These are phyloP conservation scores for Sporothrix pallida DNA, from an alignment of 2,329 filamentous ascomycete species.

Conservation along the genomic window DNA sequence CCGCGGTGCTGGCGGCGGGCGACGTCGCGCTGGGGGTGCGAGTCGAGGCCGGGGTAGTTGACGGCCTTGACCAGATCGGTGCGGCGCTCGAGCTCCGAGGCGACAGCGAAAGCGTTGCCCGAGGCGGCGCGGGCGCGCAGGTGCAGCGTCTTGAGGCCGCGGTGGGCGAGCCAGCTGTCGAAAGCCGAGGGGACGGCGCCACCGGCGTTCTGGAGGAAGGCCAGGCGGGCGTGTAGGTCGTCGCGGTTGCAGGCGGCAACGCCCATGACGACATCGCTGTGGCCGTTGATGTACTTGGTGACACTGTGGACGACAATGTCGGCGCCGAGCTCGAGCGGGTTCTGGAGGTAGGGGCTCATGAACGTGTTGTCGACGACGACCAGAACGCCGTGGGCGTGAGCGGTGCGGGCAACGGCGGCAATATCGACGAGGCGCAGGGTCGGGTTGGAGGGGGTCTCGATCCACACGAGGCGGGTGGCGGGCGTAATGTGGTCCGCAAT, in stretches of 20 bases:
- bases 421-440: conserved; percentile 94
- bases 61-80: conserved; percentile 78
- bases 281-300: conserved; percentile 99
- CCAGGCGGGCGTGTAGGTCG: conserved; percentile 74
- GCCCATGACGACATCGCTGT: conserved; percentile 97
- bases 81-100: conserved; percentile 76
- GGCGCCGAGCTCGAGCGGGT: conserved; percentile 91
- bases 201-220: conserved; percentile 96
- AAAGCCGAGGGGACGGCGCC: conserved; percentile 94
- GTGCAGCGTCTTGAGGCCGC: conserved; percentile 95
- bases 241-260: conserved; percentile 93
- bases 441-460: conserved; percentile 93
- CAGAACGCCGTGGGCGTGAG: conserved; percentile 85
- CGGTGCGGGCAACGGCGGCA: conserved; percentile 77
- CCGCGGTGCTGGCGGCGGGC: too few relatives aligned
- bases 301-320: conserved; percentile 97
- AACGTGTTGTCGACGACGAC: conserved; percentile 99
- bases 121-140: conserved; percentile 86
- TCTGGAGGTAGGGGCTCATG: conserved; percentile 94
- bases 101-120: conserved; percentile 79
- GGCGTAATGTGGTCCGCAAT: conserved; percentile 82
- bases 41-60: conserved; percentile 92
- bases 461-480: conserved; percentile 95
- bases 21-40: conserved; percentile 84
- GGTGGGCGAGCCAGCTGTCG: conserved; percentile 97